Evolutionary conservation across 1,139 yeast species (phyloP).

Genomic region (Entelexis sorbosivorans): DNA sequence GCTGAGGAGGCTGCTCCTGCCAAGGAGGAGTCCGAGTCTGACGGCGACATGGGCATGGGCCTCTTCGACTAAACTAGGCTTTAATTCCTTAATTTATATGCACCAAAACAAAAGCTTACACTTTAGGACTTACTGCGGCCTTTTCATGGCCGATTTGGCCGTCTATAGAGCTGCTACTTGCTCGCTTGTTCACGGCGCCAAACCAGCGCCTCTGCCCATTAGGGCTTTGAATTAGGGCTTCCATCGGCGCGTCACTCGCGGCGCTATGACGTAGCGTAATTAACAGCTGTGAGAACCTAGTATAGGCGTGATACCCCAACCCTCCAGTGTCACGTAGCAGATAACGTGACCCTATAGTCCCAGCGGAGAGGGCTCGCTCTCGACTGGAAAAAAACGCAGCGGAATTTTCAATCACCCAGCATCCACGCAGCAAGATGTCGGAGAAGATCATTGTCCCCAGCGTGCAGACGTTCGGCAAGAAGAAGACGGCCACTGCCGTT

Average conservation of each 20-base stretch:
- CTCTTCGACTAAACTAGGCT: constrained; percentile 24
- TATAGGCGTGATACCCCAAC: background rate
- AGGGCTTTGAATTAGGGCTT: constrained; percentile 1
- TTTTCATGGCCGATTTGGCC: background rate
- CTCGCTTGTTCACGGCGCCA: too few species aligned
- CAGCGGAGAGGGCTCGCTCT: constrained; percentile 2
- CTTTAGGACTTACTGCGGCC: background rate
- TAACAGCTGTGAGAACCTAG: background rate
- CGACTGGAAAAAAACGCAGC: constrained; percentile 7
- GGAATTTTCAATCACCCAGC: constrained; percentile 13
- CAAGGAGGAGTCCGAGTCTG: constrained; percentile 26
- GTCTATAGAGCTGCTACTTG: too few species aligned
- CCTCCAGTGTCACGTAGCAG: background rate
- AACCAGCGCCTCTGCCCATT: background rate
- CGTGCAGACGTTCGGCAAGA: constrained; percentile 91
- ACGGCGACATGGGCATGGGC: constrained; percentile 27
- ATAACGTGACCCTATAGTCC: background rate
- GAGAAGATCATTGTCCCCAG: constrained; percentile 24
- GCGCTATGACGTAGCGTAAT: background rate
- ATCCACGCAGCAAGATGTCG: constrained; percentile 15
- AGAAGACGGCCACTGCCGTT: constrained; percentile 99
- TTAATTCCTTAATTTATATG: constrained; percentile 12
- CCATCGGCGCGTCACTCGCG: background rate
- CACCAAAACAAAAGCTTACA: background rate
- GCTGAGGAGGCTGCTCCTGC: constrained; percentile 23